Evolutionary conservation across 1,284 basidiomycete species (phyloP).

Genomic region (Schizopora paradoxa): DNA sequence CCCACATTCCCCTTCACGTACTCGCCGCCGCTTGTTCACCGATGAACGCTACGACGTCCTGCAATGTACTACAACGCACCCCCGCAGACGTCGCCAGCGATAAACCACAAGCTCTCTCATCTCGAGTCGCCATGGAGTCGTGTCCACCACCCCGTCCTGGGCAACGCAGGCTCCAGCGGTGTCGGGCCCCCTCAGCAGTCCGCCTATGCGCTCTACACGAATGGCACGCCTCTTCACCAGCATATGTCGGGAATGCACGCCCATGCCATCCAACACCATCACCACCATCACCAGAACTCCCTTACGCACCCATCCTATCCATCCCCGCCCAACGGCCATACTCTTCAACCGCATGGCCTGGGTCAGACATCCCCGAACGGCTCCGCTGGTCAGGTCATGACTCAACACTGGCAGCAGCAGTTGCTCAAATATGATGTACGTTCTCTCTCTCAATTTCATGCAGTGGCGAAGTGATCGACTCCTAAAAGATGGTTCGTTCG

Average conservation of each 20-base stretch:
- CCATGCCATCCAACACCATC: constrained; percentile 59
- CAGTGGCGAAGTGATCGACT: constrained; percentile 19
- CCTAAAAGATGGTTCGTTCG: constrained; percentile 61
- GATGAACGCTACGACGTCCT: constrained; percentile 18
- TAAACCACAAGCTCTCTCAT: constrained; percentile 61
- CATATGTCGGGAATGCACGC: too few species aligned
- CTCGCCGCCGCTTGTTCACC: neutral
- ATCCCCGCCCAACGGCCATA: constrained; percentile 60
- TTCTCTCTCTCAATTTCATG: constrained; percentile 15
- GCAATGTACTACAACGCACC: constrained; percentile 65
- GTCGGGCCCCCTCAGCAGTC: constrained; percentile 59
- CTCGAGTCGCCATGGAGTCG: constrained; percentile 68
- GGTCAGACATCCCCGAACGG: constrained; percentile 64
- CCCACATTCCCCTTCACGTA: neutral
- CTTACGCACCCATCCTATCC: constrained; percentile 56
- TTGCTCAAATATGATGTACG: constrained; percentile 75
- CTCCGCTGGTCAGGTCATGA: constrained; percentile 52
- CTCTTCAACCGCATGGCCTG: constrained; percentile 45
- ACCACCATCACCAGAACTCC: constrained; percentile 69
- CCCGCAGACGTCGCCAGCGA: constrained; percentile 72
- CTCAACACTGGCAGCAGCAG: constrained; percentile 76
- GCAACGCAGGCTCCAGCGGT: constrained; percentile 48
- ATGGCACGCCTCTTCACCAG: constrained; percentile 52
- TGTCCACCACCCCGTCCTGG: constrained; percentile 54
- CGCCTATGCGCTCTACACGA: constrained; percentile 66